Base-by-base conservation (phyloP, 768 basidiomycete genomes). In the Trametes coccinea region DNA sequence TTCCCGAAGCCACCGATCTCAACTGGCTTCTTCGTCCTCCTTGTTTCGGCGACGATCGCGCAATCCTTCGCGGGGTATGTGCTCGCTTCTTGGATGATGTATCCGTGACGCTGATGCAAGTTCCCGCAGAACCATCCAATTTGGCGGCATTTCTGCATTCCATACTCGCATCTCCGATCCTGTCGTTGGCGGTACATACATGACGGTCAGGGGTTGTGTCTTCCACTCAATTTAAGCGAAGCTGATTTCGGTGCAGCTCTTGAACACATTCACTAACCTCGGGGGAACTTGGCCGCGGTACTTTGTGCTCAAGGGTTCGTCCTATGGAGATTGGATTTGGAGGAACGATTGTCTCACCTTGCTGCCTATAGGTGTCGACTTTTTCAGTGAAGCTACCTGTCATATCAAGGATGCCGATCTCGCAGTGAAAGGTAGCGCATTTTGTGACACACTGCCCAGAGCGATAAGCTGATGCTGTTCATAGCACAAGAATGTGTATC, bases 251-350 rank as follows among this genome's bases (percentile, higher is more conserved):
- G 4, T 27, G 14, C 68, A 98, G 93, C 79, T 99, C 11, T 76
- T 99, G 45, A 98, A 98, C 73, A 99, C 97, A 14, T 93, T 97
- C 67, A 85, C 89, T 16, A 99, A 99, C 73, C 84, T 99, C 67
- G 97, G 97, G 45, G 97, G 97, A 22, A 99, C 97, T 3, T 98
- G 97, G 96, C 97, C 97, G 6, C 88, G 90, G 67, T 97, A 87
- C 77, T 95, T 98, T 69, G 88, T 99, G 43, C 80, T 99, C n/a
- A 93, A 94, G 78, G 94, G 92, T 83, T 29, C 67, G 55, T 44
- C 29, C 22, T 4, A 31, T 51, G 31, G 3, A 27, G 5, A 1
- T 51, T 22, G 11, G 22, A 48, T 8, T 17, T 5, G 8, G 16
- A 7, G 0, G 2, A 4, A 11, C 17, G 7, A 11, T 33, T 2